phyloP scores from a whole-genome alignment of 73 alveolate species.

The Tetrahymena elliotti region DNA sequence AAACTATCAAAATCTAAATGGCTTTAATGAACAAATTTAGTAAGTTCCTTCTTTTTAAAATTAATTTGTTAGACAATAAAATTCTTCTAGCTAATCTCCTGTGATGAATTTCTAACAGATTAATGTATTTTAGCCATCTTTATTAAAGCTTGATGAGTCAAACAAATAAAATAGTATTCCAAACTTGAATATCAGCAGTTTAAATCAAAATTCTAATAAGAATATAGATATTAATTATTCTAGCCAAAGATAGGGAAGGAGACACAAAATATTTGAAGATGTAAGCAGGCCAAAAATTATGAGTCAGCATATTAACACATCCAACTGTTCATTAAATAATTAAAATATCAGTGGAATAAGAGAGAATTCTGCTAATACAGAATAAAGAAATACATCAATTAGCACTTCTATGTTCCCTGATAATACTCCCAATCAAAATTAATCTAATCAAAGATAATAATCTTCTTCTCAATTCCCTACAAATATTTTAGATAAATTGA shows the following conservation, averaged over 20 bases:
- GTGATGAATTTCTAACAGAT: not conserved
- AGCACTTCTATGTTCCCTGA: not conserved
- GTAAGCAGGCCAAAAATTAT: not conserved
- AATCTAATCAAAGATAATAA: not conserved
- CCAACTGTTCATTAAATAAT: not conserved
- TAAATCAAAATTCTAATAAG: not conserved
- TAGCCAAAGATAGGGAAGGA: not conserved
- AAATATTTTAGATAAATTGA: not conserved
- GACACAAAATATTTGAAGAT: not conserved
- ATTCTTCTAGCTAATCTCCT: not conserved
- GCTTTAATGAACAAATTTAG: not conserved
- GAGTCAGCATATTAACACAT: not conserved
- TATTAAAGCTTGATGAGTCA: not conserved
- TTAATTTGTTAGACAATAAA: not conserved
- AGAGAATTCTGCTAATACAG: not conserved
- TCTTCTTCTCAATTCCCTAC: not conserved
- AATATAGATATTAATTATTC: not conserved
- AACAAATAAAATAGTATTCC: not conserved
- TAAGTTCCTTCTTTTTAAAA: not conserved
- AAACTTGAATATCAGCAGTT: not conserved
- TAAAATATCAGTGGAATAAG: not conserved
- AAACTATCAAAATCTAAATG: not conserved
- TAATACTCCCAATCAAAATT: not conserved
- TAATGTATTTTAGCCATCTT: not conserved
- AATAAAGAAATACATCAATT: not conserved